Evolutionary conservation across 2,329 filamentous ascomycete genomes (phyloP), one percentile per base, ranked within the genome.

Genomic region (Triangularia setosa): DNA sequence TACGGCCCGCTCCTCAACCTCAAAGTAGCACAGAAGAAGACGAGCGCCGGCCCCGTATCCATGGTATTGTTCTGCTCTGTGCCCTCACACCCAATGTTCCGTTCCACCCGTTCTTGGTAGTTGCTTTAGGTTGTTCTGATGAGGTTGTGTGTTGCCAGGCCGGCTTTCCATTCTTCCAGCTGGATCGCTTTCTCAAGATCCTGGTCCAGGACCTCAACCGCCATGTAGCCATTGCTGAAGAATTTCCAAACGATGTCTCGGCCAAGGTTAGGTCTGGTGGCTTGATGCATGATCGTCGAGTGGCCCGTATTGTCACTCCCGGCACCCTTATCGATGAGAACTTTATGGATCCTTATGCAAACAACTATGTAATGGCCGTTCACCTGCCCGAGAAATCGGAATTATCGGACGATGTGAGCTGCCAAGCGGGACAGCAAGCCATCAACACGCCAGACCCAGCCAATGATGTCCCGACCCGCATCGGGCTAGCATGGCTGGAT

Each of bases 251-350:
- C 72, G 84, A 87, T 68, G 81, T 86, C 4, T 82, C 87, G 3
- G 87, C 87, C 63, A 92, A 87, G 76, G 79, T 89, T 68, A 94
- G 89, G 73, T 84, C 87, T 21, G 91, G 91, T 14, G 92, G 92
- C 3, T 79, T 94, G 68, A 82, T 94, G 80, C 96, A 95, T 75
- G 90, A 96, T 74, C 89, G 95, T 25, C 88, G 83, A 70, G 92
- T 99, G 14, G 86, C 91, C 18, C 88, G 95, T 64, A 89, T 99
- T 70, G 87, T 99, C 73, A 98, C 95, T 0, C 93, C 95, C 1
- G 95, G 95, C 21, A 99, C 95, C 1, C 81, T 99, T 61, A 97
- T 99, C 69, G 95, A 99, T 76, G 95, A 99, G 78, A 93, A 93
- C 71, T 99, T 98, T 76, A 93, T 99, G 82, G 92, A 98, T 74